These are phyloP conservation scores for Polychaeton citri DNA, from an alignment of 2,329 filamentous ascomycete species.

Conservation along the genomic window DNA sequence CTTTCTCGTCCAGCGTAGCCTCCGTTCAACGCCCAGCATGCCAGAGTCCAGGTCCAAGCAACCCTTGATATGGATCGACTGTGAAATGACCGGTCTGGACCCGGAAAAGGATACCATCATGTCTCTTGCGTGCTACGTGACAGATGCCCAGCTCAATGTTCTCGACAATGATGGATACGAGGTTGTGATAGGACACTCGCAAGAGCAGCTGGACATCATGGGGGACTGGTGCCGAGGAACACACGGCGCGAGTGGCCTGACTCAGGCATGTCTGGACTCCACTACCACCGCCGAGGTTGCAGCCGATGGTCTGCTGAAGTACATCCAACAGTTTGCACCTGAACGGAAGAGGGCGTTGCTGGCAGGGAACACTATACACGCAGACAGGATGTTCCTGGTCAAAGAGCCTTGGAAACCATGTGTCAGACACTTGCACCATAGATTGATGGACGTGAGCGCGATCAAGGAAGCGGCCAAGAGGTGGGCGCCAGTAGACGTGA, in stretches of 20 bases:
- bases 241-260: constrained; percentile 71
- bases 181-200: constrained; percentile 59
- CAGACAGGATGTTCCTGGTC: constrained; percentile 69
- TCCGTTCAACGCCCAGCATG: too few species aligned
- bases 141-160: constrained; percentile 62
- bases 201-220: constrained; percentile 62
- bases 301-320: constrained; percentile 58
- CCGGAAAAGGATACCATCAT: constrained; percentile 70
- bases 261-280: constrained; percentile 60
- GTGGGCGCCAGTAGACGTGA: constrained; percentile 55
- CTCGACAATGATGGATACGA: constrained; percentile 70
- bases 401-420: constrained; percentile 61
- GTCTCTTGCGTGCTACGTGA: constrained; percentile 86
- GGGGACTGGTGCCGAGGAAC: constrained; percentile 78
- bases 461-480: constrained; percentile 81
- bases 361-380: constrained; percentile 88
- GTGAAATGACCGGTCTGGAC: constrained; percentile 86
- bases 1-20: too few species aligned
- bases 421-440: constrained; percentile 68
- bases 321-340: constrained; percentile 62
- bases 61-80: constrained; percentile 79
- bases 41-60: constrained; percentile 40
- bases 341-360: constrained; percentile 55
- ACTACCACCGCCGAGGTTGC: constrained; percentile 59
- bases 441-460: constrained; percentile 81